phyloP scores from a whole-genome alignment of 2,329 filamentous ascomycete species.

The Fusarium sp. region DNA sequence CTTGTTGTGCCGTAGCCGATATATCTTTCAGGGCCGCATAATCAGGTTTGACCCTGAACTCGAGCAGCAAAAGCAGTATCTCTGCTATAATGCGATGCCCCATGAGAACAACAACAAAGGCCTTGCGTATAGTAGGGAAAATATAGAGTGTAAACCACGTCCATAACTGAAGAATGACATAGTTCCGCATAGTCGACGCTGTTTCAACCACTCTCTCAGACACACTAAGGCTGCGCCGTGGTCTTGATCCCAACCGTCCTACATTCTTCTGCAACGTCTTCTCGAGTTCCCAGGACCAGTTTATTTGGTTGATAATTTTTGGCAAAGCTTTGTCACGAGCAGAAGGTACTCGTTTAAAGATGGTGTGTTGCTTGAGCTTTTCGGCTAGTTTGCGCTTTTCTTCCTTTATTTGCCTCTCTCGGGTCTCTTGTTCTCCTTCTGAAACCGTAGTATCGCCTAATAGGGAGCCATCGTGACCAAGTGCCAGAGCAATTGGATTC shows the following conservation, averaged over 20 bases:
- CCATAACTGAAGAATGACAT: constrained; percentile 76
- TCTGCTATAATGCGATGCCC: constrained; percentile 86
- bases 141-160: constrained; percentile 79
- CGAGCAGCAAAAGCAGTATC: constrained; percentile 80
- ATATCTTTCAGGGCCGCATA: constrained; percentile 93
- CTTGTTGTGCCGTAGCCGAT: constrained; percentile 95
- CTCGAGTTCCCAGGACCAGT: constrained; percentile 93
- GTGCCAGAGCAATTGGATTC: constrained; percentile 85
- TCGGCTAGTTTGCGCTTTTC: constrained; percentile 78
- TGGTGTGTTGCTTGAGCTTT: constrained; percentile 89
- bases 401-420: constrained; percentile 69
- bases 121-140: constrained; percentile 78
- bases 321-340: constrained; percentile 85
- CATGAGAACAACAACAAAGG: constrained; percentile 84
- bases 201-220: constrained; percentile 95
- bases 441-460: constrained; percentile 57
- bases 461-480: constrained; percentile 76
- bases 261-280: constrained; percentile 90
- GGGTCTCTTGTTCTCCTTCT: constrained; percentile 79
- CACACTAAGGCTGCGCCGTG: constrained; percentile 88
- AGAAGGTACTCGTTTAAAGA: constrained; percentile 80
- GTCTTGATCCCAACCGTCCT: constrained; percentile 82
- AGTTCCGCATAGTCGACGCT: constrained; percentile 86
- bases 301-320: constrained; percentile 91
- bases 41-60: constrained; percentile 84